phyloP scores from a whole-genome alignment of 306 rosid genomes.

The Myrica gale region DNA sequence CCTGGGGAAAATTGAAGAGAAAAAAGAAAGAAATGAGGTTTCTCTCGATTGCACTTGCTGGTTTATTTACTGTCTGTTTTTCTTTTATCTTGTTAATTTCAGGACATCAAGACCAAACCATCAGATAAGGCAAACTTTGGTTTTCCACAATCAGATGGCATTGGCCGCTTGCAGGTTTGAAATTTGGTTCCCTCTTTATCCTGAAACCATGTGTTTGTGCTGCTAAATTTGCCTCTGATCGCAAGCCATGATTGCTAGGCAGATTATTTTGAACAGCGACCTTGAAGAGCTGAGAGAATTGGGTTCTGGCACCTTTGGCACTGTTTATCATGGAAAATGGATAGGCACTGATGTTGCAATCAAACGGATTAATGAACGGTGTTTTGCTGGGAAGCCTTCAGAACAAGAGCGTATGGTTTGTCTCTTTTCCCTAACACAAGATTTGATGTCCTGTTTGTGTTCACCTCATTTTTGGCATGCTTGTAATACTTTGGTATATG shows the following conservation, averaged over 20 bases:
- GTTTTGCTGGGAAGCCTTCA: constrained; percentile 88
- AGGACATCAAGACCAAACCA: constrained; percentile 55
- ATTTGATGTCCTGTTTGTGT: neutral
- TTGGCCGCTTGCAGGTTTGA: constrained; percentile 78
- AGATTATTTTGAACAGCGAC: constrained; percentile 79
- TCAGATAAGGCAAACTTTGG: constrained; percentile 56
- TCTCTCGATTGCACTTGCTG: neutral
- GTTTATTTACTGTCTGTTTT: neutral
- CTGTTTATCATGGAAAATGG: constrained; percentile 97
- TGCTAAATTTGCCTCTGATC: constrained; percentile 19
- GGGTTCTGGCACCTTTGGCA: constrained; percentile 89
- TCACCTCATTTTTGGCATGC: constrained; percentile 1
- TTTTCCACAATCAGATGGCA: constrained; percentile 55
- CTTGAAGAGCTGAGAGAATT: constrained; percentile 83
- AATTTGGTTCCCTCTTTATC: constrained; percentile 14
- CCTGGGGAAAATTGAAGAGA: neutral
- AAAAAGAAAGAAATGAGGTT: neutral
- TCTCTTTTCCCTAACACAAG: constrained; percentile 4
- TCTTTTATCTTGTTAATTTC: constrained; percentile 20
- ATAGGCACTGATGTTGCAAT: constrained; percentile 95
- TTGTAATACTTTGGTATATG: constrained; percentile 8
- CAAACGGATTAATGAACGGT: constrained; percentile 83
- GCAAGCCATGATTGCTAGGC: constrained; percentile 13
- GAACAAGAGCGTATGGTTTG: constrained; percentile 90
- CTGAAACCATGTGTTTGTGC: constrained; percentile 22